phyloP scores from a whole-genome alignment of 306 rosid genomes.

The Fragaria iinumae region DNA sequence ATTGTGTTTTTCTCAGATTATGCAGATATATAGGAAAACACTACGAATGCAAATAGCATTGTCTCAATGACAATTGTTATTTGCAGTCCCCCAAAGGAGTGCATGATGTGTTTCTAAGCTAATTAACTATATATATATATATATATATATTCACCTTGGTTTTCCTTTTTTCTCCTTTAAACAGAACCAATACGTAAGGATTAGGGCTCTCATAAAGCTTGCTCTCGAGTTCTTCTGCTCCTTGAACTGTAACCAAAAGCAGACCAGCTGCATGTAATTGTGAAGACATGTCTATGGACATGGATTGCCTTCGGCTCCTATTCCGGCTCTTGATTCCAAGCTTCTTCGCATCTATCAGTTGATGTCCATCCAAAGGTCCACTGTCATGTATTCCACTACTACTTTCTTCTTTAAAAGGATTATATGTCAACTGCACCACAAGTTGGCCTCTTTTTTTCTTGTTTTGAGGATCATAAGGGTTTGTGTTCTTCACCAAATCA shows the following conservation, averaged over 20 bases:
- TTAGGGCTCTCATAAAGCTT: conserved; percentile 26
- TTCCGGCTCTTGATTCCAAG: neutral
- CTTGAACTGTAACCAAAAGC: conserved; percentile 21
- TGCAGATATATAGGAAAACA: neutral
- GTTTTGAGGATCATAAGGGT: conserved; percentile 31
- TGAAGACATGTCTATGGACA: neutral
- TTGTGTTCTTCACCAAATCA: conserved; percentile 26
- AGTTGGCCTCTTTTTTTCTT: conserved; percentile 31
- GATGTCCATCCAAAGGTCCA: conserved; percentile 18
- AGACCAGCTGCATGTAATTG: conserved; percentile 19
- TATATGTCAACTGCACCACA: conserved; percentile 33
- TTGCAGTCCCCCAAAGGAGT: neutral
- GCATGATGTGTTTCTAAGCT: neutral
- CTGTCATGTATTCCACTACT: conserved; percentile 8
- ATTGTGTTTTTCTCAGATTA: neutral
- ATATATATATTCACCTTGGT: conserved; percentile 22
- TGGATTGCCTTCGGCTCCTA: neutral
- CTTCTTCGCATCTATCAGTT: neutral
- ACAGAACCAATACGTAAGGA: conserved; percentile 25
- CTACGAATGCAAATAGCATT: neutral
- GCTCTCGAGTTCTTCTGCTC: conserved; percentile 25
- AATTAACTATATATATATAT: neutral
- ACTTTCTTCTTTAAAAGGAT: conserved; percentile 21
- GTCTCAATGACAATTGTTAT: neutral
- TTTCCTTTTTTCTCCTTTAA: conserved; percentile 22